phyloP scores from a whole-genome alignment of 2,329 filamentous ascomycete genomes.

The Sarocladiaceae sp. region DNA sequence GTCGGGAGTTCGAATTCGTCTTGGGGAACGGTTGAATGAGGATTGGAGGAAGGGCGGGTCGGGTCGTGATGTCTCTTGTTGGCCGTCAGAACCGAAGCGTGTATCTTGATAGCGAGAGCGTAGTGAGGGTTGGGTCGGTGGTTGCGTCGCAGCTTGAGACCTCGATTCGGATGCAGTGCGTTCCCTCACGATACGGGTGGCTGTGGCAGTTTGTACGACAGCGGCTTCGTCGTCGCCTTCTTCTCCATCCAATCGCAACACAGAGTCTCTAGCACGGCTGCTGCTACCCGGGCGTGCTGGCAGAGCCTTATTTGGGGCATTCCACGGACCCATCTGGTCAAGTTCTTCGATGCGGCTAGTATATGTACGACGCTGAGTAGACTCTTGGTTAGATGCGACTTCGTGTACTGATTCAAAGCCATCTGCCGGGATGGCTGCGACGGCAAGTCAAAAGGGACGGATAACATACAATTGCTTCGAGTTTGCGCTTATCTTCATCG shows the following conservation, averaged over 20 bases:
- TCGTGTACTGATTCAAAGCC: no score
- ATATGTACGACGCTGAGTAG: constrained; percentile 74
- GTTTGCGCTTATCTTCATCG: constrained; percentile 82
- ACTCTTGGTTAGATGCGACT: no score
- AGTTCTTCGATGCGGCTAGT: constrained; percentile 86
- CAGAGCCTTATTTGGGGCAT: constrained; percentile 66
- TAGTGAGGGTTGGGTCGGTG: neutral
- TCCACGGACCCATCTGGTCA: constrained; percentile 61
- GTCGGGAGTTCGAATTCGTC: constrained; percentile 23
- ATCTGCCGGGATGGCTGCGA: no score
- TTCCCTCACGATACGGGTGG: constrained; percentile 37
- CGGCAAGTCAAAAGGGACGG: neutral
- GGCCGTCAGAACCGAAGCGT: constrained; percentile 16
- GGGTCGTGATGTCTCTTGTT: constrained; percentile 12
- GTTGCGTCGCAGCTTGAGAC: neutral
- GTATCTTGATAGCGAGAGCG: constrained; percentile 7
- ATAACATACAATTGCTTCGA: constrained; percentile 82
- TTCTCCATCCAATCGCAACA: constrained; percentile 31
- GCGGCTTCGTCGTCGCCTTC: neutral
- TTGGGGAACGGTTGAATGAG: constrained; percentile 48
- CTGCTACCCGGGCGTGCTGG: constrained; percentile 64
- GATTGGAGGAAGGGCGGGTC: constrained; percentile 40
- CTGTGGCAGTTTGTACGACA: constrained; percentile 48
- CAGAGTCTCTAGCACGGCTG: neutral
- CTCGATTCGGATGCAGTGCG: neutral